phyloP scores from a whole-genome alignment of 129 eudicot genomes.

The Pseudognaphalium luteoalbum region DNA sequence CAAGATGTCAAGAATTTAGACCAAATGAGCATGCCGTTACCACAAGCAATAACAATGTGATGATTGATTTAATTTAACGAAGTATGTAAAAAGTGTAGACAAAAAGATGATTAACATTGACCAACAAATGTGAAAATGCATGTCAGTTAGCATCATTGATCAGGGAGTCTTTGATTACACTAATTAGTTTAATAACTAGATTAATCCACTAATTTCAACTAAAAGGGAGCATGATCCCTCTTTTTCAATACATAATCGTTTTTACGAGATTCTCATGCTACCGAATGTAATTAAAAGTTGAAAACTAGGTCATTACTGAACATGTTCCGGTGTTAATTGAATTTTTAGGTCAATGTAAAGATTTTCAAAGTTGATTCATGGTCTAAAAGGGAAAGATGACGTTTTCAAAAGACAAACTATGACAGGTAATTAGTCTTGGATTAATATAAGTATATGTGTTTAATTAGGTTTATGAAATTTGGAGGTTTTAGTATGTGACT shows the following conservation, averaged over 20 bases:
- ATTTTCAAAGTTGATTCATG: neutral
- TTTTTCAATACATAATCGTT: slow-evolving; percentile 17
- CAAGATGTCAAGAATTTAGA: neutral
- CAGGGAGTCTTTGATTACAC: neutral
- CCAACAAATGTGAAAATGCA: slow-evolving; percentile 27
- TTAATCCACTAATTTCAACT: slow-evolving; percentile 25
- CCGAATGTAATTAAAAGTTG: neutral
- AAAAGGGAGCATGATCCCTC: slow-evolving; percentile 3
- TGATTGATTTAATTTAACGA: neutral
- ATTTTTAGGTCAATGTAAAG: neutral
- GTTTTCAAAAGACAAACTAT: slow-evolving; percentile 15
- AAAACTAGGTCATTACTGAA: neutral
- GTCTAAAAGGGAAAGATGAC: slow-evolving; percentile 21
- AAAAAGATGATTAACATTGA: slow-evolving; percentile 10
- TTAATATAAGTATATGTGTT: too few species aligned
- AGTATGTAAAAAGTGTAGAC: neutral
- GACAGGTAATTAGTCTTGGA: neutral
- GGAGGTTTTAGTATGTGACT: slow-evolving; percentile 12
- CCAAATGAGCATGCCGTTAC: neutral
- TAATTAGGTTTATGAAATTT: neutral
- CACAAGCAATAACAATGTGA: neutral
- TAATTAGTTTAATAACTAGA: neutral
- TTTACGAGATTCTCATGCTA: slow-evolving; percentile 20
- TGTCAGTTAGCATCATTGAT: slow-evolving; percentile 10
- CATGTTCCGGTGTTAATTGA: neutral